These are phyloP conservation scores for Aspergillus arachidicola DNA, from an alignment of 2,329 filamentous ascomycete genomes.

Conservation along the genomic window DNA sequence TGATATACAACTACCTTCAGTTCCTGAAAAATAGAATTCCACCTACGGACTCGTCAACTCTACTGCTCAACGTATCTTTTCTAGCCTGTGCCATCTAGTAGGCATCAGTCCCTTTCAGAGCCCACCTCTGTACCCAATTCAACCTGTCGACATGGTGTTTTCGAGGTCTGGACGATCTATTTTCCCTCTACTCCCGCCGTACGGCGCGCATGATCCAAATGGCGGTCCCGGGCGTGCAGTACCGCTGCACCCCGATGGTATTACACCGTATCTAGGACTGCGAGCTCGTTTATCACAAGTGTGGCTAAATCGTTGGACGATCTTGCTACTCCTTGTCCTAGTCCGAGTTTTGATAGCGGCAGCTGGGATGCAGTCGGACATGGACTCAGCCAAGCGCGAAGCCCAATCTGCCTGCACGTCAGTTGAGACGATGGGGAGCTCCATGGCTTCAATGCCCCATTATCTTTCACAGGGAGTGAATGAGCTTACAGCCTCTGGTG, in stretches of 20 bases:
- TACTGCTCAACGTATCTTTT: neutral
- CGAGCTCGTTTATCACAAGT: slow-evolving; percentile 88
- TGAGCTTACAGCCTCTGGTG: slow-evolving; percentile 74
- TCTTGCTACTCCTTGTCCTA: slow-evolving; percentile 83
- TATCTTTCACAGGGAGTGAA: slow-evolving; percentile 91
- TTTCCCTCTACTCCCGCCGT: slow-evolving; percentile 44
- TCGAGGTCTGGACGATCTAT: slow-evolving; percentile 34
- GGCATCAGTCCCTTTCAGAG: neutral
- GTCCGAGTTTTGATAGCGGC: slow-evolving; percentile 78
- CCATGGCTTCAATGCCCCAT: slow-evolving; percentile 97
- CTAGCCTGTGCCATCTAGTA: neutral
- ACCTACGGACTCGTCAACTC: neutral
- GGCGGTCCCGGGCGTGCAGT: slow-evolving; percentile 53
- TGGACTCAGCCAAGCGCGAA: slow-evolving; percentile 75
- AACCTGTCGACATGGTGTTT: slow-evolving; percentile 33
- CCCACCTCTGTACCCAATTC: neutral
- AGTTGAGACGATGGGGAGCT: slow-evolving; percentile 89
- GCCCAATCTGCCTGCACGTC: slow-evolving; percentile 87
- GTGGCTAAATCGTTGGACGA: slow-evolving; percentile 97
- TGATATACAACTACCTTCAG: neutral
- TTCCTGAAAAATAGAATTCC: neutral
- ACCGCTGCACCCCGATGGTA: slow-evolving; percentile 65
- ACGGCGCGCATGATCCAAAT: slow-evolving; percentile 50
- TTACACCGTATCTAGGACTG: slow-evolving; percentile 91
- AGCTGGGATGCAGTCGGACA: slow-evolving; percentile 69